Conservation (phyloP, 1,284 basidiomycete genomes). For the Sanghuangporus baumii region DNA sequence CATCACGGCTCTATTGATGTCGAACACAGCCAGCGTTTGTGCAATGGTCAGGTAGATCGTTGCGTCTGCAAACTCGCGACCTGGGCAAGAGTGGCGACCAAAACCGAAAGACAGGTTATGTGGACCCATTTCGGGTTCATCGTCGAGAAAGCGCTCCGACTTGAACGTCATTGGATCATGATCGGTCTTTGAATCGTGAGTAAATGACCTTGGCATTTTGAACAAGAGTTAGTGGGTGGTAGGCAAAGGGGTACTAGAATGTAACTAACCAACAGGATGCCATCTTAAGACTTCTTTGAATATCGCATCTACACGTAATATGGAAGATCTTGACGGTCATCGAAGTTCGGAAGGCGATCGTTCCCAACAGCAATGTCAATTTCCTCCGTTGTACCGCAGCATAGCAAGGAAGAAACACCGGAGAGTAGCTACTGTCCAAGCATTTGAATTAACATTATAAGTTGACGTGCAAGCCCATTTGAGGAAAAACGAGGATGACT, state of each 20-base stretch:
- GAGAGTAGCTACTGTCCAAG: conserved; percentile 16
- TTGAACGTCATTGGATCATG: conserved; percentile 17
- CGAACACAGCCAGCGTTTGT: neutral
- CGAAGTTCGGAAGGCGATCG: conserved; percentile 25
- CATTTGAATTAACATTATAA: neutral
- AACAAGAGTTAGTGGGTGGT: neutral
- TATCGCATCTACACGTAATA: conserved; percentile 24
- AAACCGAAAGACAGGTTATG: conserved; percentile 13
- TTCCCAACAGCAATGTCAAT: conserved; percentile 23
- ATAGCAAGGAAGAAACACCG: conserved; percentile 27
- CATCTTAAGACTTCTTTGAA: conserved; percentile 27
- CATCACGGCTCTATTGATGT: neutral
- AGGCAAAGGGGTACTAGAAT: neutral
- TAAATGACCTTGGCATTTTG: conserved; percentile 9
- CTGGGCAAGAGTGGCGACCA: conserved; percentile 3
- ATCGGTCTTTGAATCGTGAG: conserved; percentile 13
- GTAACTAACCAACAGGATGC: conserved; percentile 22
- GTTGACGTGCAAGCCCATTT: neutral
- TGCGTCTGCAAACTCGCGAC: neutral
- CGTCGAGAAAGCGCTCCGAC: conserved; percentile 19
- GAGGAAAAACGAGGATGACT: too few species aligned
- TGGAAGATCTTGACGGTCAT: conserved; percentile 23
- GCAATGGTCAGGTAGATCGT: neutral
- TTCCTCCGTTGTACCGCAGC: conserved; percentile 24
- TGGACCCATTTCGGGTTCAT: conserved; percentile 12